Conservation (phyloP, 495 filamentous ascomycete species). For the Annulohypoxylon bovei region DNA sequence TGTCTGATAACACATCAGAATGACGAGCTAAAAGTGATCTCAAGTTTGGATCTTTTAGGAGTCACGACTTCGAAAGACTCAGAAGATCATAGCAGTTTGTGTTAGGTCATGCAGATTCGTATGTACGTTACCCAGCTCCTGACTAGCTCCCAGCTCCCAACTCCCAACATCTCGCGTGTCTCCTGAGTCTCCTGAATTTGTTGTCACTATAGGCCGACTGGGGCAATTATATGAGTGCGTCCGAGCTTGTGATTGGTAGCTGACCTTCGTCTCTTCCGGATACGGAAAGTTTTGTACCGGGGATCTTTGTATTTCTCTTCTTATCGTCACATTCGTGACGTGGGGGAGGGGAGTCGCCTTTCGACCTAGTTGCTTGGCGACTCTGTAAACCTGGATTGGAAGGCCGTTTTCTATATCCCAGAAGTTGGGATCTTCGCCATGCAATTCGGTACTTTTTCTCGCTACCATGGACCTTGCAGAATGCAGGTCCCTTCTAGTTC, state of each 20-base stretch:
- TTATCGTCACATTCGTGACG: conserved; percentile 27
- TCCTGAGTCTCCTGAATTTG: background rate
- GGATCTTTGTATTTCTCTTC: conserved; percentile 15
- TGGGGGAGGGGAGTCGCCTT: conserved; percentile 14
- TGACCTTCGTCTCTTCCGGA: conserved; percentile 10
- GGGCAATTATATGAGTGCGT: background rate
- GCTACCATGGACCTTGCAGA: conserved; percentile 25
- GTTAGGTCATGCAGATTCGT: conserved; percentile 13
- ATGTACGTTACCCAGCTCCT: conserved; percentile 4
- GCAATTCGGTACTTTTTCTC: conserved; percentile 11
- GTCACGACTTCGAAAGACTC: background rate
- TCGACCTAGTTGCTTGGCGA: conserved; percentile 32
- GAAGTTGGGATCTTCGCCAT: conserved; percentile 40
- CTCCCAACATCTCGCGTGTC: background rate
- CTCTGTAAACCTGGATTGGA: conserved; percentile 18
- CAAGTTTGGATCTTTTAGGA: background rate
- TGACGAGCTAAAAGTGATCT: conserved; percentile 2
- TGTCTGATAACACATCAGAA: conserved; percentile 7
- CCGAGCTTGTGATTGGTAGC: conserved; percentile 17
- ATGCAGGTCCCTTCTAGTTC: background rate
- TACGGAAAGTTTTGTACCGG: conserved; percentile 8
- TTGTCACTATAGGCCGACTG: conserved; percentile 4
- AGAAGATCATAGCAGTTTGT: background rate
- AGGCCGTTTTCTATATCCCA: conserved; percentile 30
- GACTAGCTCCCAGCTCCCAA: too few species aligned